A percentile compares a stretch with the other conserved stretches of the same genome.
Evolutionary conservation across 2,329 filamentous ascomycete species (phyloP).

Genomic region (Fusarium albosuccineum): DNA sequence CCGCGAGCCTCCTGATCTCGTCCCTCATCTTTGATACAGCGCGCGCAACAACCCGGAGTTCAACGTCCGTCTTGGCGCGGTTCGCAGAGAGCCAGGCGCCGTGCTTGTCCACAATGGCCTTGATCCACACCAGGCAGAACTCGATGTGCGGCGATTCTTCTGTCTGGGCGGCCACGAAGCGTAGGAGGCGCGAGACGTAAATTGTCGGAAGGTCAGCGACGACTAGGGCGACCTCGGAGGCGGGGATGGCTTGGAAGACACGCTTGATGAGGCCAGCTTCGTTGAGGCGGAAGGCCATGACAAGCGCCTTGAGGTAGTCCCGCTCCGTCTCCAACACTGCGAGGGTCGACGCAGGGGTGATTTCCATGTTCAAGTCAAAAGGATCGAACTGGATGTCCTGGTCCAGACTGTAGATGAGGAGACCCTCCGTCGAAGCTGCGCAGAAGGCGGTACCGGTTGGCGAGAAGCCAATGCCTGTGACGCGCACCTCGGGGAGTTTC

Average conservation of each 20-base stretch:
- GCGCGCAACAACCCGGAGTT: constrained; percentile 84
- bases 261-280: constrained; percentile 83
- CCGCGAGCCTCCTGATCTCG: constrained; percentile 84
- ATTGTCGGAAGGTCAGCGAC: constrained; percentile 84
- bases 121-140: constrained; percentile 94
- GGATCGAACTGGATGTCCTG: constrained; percentile 89
- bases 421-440: constrained; percentile 92
- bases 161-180: constrained; percentile 88
- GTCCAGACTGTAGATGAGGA: constrained; percentile 94
- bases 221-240: constrained; percentile 79
- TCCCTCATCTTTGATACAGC: constrained; percentile 84
- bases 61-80: constrained; percentile 82
- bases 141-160: constrained; percentile 94
- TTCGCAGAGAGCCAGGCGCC: constrained; percentile 88
- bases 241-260: constrained; percentile 87
- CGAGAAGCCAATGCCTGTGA: constrained; percentile 87
- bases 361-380: constrained; percentile 93
- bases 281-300: constrained; percentile 98
- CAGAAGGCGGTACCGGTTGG: constrained; percentile 93
- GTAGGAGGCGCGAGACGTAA: constrained; percentile 86
- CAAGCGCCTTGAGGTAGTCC: constrained; percentile 90
- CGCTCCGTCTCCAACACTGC: constrained; percentile 73
- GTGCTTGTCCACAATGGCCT: constrained; percentile 83
- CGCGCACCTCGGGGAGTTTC: constrained; percentile 83
- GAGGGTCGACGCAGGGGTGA: constrained; percentile 89